A percentile compares a stretch with the other conserved stretches of the same genome.
Evolutionary conservation across 2,329 filamentous ascomycete species (phyloP).

Genomic region (Alternaria alternata): DNA sequence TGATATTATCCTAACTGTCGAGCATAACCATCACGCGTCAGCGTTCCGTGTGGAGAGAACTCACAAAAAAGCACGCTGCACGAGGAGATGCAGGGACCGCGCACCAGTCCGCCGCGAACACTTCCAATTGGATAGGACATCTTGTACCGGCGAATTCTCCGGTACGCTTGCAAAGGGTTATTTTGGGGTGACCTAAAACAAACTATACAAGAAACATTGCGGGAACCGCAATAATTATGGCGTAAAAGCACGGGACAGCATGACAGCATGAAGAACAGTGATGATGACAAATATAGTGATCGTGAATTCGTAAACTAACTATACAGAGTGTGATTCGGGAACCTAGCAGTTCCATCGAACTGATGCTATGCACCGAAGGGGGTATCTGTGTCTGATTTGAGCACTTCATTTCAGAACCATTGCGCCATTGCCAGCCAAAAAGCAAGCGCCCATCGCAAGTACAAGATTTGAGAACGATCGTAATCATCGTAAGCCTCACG

Average conservation of each 20-base stretch:
- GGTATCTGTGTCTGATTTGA: slow-evolving; percentile 43
- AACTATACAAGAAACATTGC: neutral
- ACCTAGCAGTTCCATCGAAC: slow-evolving; percentile 13
- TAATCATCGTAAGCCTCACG: neutral
- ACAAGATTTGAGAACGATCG: neutral
- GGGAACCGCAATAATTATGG: neutral
- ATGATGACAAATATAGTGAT: neutral
- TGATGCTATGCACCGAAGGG: slow-evolving; percentile 14
- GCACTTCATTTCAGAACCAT: slow-evolving; percentile 41
- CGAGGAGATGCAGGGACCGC: neutral
- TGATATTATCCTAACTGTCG: neutral
- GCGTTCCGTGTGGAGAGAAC: neutral
- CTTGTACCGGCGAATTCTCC: neutral
- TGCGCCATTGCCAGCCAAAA: slow-evolving; percentile 22
- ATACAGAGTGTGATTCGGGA: slow-evolving; percentile 2
- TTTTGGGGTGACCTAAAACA: slow-evolving; percentile 1
- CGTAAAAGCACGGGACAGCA: neutral
- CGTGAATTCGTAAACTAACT: slow-evolving; percentile 7
- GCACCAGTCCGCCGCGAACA: neutral
- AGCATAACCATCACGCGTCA: neutral
- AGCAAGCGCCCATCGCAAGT: slow-evolving; percentile 10
- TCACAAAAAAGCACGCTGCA: neutral
- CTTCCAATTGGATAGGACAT: neutral
- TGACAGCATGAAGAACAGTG: neutral
- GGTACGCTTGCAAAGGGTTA: neutral